These are phyloP conservation scores for Metschnikowia noctiluminum DNA, from an alignment of 805 yeast species.

Conservation along the genomic window DNA sequence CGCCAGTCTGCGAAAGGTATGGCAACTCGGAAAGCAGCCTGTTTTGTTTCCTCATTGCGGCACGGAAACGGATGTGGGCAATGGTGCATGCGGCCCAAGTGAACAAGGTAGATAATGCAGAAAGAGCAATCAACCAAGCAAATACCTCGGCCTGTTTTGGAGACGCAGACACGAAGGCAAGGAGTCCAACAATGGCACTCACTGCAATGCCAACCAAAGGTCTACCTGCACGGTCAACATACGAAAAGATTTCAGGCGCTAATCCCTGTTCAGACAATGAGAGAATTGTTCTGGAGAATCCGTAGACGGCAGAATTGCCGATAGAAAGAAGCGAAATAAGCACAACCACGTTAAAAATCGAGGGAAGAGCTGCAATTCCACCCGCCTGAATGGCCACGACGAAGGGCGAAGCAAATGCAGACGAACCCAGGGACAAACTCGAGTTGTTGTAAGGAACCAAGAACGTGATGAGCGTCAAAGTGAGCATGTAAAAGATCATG, in stretches of 20 bases:
- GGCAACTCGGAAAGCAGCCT: constrained; percentile 48
- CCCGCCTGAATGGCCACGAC: constrained; percentile 42
- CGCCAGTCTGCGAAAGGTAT: constrained; percentile 49
- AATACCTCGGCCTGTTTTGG: constrained; percentile 36
- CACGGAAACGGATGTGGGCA: constrained; percentile 40
- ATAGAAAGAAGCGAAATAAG: constrained; percentile 40
- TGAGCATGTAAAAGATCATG: constrained; percentile 37
- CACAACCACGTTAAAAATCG: constrained; percentile 42
- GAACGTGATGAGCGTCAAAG: constrained; percentile 39
- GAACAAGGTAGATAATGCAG: constrained; percentile 41
- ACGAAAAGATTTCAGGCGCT: constrained; percentile 33
- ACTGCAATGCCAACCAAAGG: constrained; percentile 37
- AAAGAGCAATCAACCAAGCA: constrained; percentile 40
- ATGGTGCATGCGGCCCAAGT: constrained; percentile 42
- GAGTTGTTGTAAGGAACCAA: constrained; percentile 33
- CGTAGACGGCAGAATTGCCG: constrained; percentile 43
- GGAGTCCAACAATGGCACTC: constrained; percentile 33
- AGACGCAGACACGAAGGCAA: constrained; percentile 41
- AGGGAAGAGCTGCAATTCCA: constrained; percentile 40
- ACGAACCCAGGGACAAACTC: constrained; percentile 25
- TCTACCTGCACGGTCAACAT: constrained; percentile 39
- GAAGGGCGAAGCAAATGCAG: constrained; percentile 39
- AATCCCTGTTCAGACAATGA: constrained; percentile 40
- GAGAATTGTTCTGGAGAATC: constrained; percentile 40
- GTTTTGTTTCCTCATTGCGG: constrained; percentile 39